These are phyloP conservation scores for Aspergillus pseudotamarii DNA, from an alignment of 2,329 filamentous ascomycete species.

Conservation along the genomic window DNA sequence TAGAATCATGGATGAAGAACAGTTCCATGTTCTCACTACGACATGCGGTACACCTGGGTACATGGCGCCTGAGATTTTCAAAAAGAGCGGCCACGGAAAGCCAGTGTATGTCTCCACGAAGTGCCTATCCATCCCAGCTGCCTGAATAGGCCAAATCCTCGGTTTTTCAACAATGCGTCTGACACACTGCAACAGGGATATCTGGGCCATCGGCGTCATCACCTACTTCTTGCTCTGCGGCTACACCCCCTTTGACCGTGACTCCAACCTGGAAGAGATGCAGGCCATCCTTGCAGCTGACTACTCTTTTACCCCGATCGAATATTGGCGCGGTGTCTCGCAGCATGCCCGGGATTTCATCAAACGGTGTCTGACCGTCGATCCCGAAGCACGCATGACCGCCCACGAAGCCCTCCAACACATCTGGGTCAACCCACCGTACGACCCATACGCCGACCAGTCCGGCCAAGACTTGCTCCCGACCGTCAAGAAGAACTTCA, in stretches of 20 bases:
- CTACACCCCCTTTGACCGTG: constrained; percentile 96
- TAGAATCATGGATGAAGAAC: constrained; percentile 98
- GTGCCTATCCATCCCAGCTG: background rate
- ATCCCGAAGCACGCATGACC: constrained; percentile 84
- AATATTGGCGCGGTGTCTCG: constrained; percentile 96
- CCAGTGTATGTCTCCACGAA: constrained; percentile 66
- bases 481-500: constrained; percentile 72
- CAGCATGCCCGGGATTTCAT: constrained; percentile 88
- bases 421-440: constrained; percentile 64
- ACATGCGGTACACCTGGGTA: constrained; percentile 98
- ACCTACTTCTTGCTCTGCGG: constrained; percentile 98
- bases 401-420: constrained; percentile 74
- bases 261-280: constrained; percentile 98
- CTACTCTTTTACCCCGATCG: constrained; percentile 90
- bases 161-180: background rate
- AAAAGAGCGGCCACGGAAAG: constrained; percentile 96
- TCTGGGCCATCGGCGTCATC: constrained; percentile 98
- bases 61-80: constrained; percentile 99
- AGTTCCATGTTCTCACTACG: constrained; percentile 95
- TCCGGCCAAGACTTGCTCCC: constrained; percentile 60
- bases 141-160: background rate
- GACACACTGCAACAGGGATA: constrained; percentile 59
- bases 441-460: constrained; percentile 42
- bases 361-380: constrained; percentile 84
- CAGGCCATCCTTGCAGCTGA: constrained; percentile 96